phyloP scores from a whole-genome alignment of 768 basidiomycete species.

The Tulasnella sp. region DNA sequence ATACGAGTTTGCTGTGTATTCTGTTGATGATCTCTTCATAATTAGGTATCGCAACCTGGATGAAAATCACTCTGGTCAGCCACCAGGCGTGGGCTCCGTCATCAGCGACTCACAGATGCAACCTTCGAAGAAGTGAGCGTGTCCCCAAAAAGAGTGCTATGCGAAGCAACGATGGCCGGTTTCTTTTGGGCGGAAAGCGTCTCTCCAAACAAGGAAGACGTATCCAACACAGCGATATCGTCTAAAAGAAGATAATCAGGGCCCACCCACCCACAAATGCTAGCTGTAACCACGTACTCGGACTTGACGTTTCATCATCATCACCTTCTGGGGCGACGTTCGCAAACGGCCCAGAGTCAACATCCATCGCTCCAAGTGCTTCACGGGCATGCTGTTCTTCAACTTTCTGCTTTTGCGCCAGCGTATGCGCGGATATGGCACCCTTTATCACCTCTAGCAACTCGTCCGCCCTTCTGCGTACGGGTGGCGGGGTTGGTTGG shows the following conservation, averaged over 20 bases:
- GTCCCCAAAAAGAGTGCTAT: constrained; percentile 11
- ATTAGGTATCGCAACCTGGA: no score
- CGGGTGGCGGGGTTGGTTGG: constrained; percentile 46
- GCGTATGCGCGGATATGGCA: constrained; percentile 29
- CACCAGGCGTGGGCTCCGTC: no score
- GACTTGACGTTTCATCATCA: constrained; percentile 1
- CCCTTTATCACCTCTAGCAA: constrained; percentile 48
- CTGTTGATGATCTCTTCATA: constrained; percentile 48
- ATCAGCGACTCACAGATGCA: constrained; percentile 13
- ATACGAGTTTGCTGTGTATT: constrained; percentile 53
- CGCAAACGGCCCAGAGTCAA: constrained; percentile 1
- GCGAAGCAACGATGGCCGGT: not conserved
- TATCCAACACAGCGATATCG: no score
- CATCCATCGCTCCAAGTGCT: constrained; percentile 15
- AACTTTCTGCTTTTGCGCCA: not conserved
- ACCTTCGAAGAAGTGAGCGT: not conserved
- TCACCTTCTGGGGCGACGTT: not conserved
- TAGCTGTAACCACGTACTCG: no score
- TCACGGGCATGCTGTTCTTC: constrained; percentile 21
- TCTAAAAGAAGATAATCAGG: no score
- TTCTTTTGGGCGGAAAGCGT: not conserved
- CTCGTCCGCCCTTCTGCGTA: constrained; percentile 50
- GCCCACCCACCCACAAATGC: no score
- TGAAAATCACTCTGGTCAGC: no score
- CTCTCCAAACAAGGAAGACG: no score